Evolutionary conservation across 129 eudicot genomes (phyloP).

Genomic region (Escallonia herrerae): DNA sequence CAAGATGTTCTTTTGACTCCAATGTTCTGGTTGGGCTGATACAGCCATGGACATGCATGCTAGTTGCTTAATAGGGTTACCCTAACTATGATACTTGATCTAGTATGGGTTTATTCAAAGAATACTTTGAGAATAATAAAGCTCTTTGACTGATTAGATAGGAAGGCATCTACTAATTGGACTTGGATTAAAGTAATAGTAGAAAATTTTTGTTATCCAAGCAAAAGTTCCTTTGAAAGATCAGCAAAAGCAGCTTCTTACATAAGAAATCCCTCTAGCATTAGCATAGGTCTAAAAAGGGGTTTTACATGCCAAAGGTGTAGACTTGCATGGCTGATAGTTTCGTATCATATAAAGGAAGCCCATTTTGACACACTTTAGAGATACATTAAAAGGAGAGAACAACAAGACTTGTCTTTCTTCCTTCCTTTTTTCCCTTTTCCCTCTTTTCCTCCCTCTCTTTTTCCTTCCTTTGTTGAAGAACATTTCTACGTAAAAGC

Average conservation of each 20-base stretch:
- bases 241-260: slow-evolving; percentile 25
- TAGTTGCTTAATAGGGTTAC: too few relatives aligned
- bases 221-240: slow-evolving; percentile 51
- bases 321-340: slow-evolving; percentile 55
- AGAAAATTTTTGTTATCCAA: slow-evolving; percentile 15
- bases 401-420: slow-evolving; percentile 30
- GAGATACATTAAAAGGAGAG: slow-evolving; percentile 55
- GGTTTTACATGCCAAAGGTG: slow-evolving; percentile 29
- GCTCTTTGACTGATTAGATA: slow-evolving; percentile 5
- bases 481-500: slow-evolving; percentile 1
- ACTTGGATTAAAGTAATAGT: slow-evolving; percentile 12
- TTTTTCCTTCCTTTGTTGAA: slow-evolving; percentile 10
- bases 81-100: too few relatives aligned
- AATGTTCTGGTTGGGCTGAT: not conserved
- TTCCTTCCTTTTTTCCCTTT: slow-evolving; percentile 5
- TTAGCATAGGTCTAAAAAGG: slow-evolving; percentile 23
- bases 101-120: too few relatives aligned
- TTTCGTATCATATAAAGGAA: slow-evolving; percentile 28
- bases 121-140: too few relatives aligned
- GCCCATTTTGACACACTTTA: slow-evolving; percentile 29
- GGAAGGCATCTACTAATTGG: slow-evolving; percentile 11
- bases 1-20: too few relatives aligned
- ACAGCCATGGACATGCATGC: not conserved
- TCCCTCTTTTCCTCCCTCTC: slow-evolving; percentile 5
- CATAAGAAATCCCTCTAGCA: slow-evolving; percentile 11